phyloP scores from a whole-genome alignment of 2,329 filamentous ascomycete species.

The Tothia fuscella region DNA sequence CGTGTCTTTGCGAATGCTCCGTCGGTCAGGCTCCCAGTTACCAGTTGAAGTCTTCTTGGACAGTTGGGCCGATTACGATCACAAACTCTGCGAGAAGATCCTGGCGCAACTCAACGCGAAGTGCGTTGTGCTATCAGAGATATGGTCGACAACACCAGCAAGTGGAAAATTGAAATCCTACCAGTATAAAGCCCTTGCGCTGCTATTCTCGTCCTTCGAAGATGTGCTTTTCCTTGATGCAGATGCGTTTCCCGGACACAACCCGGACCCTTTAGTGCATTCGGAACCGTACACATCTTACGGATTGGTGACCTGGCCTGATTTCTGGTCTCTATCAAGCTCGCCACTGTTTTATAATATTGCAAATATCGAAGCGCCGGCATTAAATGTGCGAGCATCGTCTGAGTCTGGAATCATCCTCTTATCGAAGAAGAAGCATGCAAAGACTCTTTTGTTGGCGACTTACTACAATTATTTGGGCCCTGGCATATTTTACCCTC shows the following conservation, averaged over 20 bases:
- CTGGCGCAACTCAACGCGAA: constrained; percentile 30
- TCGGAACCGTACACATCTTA: constrained; percentile 25
- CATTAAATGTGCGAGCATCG: constrained; percentile 18
- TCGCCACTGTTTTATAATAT: constrained; percentile 29
- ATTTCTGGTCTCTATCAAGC: constrained; percentile 33
- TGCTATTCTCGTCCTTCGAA: constrained; percentile 39
- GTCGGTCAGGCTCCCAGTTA: constrained; percentile 29
- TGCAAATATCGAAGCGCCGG: constrained; percentile 12
- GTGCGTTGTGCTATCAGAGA: constrained; percentile 31
- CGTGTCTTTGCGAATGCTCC: constrained; percentile 34
- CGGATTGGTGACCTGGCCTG: constrained; percentile 35
- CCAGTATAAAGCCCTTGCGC: constrained; percentile 36
- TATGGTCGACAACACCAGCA: constrained; percentile 12
- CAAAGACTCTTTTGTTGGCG: constrained; percentile 30
- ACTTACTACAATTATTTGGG: constrained; percentile 39
- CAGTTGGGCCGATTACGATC: constrained; percentile 28
- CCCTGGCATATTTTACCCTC: constrained; percentile 32
- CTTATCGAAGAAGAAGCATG: constrained; percentile 31
- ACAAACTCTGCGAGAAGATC: constrained; percentile 29
- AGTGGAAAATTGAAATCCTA: constrained; percentile 20
- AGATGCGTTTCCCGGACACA: constrained; percentile 32
- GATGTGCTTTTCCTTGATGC: constrained; percentile 38
- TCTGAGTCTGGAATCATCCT: constrained; percentile 35
- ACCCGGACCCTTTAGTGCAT: constrained; percentile 23
- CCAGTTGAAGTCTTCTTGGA: constrained; percentile 36